A percentile compares a stretch with the other conserved stretches of the same genome.
Conservation (phyloP, 129 eudicot species). For the Heracleum sosnowskyi region DNA sequence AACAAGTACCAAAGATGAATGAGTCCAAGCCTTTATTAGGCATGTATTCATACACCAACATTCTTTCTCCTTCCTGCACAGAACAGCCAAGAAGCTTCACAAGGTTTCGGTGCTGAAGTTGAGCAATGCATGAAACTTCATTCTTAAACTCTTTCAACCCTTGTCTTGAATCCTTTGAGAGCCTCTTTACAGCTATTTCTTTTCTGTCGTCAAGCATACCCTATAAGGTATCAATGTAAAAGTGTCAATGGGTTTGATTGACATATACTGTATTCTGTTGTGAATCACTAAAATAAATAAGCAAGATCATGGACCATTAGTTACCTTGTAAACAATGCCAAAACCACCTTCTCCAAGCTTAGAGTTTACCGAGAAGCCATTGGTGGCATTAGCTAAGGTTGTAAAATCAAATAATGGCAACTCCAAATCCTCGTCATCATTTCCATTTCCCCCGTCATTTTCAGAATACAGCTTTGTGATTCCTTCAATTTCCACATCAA, state of each 20-base stretch:
- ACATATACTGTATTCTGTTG: background rate
- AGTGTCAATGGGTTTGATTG: background rate
- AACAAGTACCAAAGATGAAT: conserved; percentile 19
- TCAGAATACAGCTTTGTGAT: background rate
- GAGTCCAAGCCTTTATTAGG: conserved; percentile 25
- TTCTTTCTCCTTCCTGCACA: conserved; percentile 14
- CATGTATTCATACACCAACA: conserved; percentile 25
- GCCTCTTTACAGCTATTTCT: conserved; percentile 31
- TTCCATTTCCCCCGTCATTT: conserved; percentile 8
- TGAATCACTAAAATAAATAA: background rate
- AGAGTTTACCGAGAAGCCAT: conserved; percentile 29
- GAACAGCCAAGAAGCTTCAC: conserved; percentile 21
- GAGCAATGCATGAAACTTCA: conserved; percentile 21
- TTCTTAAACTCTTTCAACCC: conserved; percentile 23
- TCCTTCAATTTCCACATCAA: background rate
- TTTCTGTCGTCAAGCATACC: conserved; percentile 11
- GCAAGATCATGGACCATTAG: background rate
- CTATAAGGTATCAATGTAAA: background rate
- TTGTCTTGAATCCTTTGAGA: conserved; percentile 23
- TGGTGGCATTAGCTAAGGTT: conserved; percentile 35
- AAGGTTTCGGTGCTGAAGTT: conserved; percentile 28
- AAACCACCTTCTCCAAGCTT: conserved; percentile 61
- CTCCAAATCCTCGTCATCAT: conserved; percentile 38
- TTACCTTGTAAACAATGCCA: conserved; percentile 49
- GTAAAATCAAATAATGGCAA: conserved; percentile 30